Evolutionary conservation across 139 green algal genomes (phyloP).

Genomic region (Trebouxia sp.): DNA sequence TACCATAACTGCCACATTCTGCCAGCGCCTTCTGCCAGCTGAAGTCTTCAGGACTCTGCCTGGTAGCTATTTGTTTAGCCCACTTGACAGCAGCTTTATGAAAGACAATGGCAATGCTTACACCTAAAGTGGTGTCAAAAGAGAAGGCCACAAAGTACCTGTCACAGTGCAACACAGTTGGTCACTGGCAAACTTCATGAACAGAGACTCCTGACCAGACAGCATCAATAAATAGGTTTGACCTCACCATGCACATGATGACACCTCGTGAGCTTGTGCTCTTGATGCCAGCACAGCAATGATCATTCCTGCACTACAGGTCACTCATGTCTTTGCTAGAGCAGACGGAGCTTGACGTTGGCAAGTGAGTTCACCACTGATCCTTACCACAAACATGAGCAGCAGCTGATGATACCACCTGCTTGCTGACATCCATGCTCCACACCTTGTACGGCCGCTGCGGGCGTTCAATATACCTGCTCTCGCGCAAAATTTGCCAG

Average conservation of each 20-base stretch:
- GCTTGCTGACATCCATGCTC: slow-evolving; percentile 66
- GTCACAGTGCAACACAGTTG: neutral
- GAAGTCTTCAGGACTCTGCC: neutral
- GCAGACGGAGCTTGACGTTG: neutral
- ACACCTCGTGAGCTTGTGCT: neutral
- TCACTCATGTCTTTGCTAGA: neutral
- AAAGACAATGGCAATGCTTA: slow-evolving; percentile 49
- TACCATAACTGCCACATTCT: slow-evolving; percentile 61
- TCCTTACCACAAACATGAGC: slow-evolving; percentile 50
- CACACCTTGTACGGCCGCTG: slow-evolving; percentile 56
- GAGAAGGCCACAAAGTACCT: slow-evolving; percentile 57
- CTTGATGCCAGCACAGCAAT: slow-evolving; percentile 51
- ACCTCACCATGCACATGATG: slow-evolving; percentile 60
- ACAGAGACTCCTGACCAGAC: too few species aligned
- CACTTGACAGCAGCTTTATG: slow-evolving; percentile 45
- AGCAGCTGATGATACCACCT: slow-evolving; percentile 48
- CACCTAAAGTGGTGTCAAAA: slow-evolving; percentile 60
- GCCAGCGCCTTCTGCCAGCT: slow-evolving; percentile 19
- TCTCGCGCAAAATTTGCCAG: too few species aligned
- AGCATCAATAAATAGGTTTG: neutral
- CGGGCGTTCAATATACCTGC: slow-evolving; percentile 47
- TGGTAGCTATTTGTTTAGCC: neutral
- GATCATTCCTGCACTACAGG: slow-evolving; percentile 41
- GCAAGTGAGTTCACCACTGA: neutral
- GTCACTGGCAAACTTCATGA: too few species aligned